Percentiles rank a stretch among this genome's conserved stretches.
These are phyloP conservation scores for Syzygium oleosum DNA, from an alignment of 345 rosid species.

Conservation along the genomic window DNA sequence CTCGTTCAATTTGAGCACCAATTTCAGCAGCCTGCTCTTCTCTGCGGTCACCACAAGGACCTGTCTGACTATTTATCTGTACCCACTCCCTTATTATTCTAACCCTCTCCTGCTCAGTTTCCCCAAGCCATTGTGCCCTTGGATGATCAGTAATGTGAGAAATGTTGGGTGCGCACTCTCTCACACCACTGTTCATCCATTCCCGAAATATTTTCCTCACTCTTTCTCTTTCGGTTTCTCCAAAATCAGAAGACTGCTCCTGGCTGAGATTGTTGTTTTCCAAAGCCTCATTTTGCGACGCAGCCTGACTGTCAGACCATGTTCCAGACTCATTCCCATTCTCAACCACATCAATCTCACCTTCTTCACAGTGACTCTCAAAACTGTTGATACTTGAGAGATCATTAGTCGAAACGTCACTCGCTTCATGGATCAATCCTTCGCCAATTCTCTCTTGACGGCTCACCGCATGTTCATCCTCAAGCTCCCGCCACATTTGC, in stretches of 20 bases:
- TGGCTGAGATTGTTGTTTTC: slow-evolving; percentile 22
- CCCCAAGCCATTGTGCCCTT: slow-evolving; percentile 76
- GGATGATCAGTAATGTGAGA: slow-evolving; percentile 34
- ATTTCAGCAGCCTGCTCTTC: slow-evolving; percentile 52
- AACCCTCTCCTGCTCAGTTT: slow-evolving; percentile 91
- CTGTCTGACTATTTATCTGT: slow-evolving; percentile 66
- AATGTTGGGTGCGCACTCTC: slow-evolving; percentile 37
- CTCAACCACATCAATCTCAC: slow-evolving; percentile 29
- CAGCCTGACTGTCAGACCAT: slow-evolving; percentile 44
- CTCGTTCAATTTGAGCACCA: slow-evolving; percentile 60
- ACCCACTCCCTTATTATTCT: slow-evolving; percentile 84
- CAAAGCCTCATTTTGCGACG: slow-evolving; percentile 42
- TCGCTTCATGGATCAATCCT: slow-evolving; percentile 34
- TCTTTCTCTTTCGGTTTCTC: slow-evolving; percentile 78
- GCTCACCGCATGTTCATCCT: slow-evolving; percentile 78
- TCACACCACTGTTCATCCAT: slow-evolving; percentile 66
- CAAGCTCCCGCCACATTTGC: slow-evolving; percentile 88
- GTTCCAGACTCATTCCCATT: slow-evolving; percentile 46
- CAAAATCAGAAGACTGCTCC: slow-evolving; percentile 49
- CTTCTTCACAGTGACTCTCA: slow-evolving; percentile 29
- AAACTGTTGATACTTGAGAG: slow-evolving; percentile 24
- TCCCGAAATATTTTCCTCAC: slow-evolving; percentile 79
- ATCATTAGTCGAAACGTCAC: slow-evolving; percentile 23
- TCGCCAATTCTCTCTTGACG: slow-evolving; percentile 49
- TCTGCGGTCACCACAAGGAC: slow-evolving; percentile 37